Evolutionary conservation across 1,139 yeast genomes (phyloP), one percentile per base, ranked within the genome.

Genomic region (Candida gigantensis): DNA sequence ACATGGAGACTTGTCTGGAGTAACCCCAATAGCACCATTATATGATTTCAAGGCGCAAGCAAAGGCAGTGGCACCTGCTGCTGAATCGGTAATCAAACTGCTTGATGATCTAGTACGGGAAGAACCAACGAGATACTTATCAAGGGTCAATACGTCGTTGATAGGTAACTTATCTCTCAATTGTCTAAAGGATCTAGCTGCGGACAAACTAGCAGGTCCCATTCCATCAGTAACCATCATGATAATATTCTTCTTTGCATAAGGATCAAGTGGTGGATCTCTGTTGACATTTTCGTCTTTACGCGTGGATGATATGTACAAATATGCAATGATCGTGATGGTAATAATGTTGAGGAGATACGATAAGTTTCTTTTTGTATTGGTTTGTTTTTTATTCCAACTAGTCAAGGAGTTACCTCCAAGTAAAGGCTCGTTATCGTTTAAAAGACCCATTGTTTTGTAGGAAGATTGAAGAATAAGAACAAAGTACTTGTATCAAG

Each of bases 41-140:
- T 85, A 86, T 9, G 89, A 65, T 62, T 88, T 88, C 49, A 78
- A 51, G 6, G 80, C 90, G 55, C 95, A 84, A 1, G 94, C 70
- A 53, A 85, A 88, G 0, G 95, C 96, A 9, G 95, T 87, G 15
- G 96, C 96, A 12, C 96, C 96, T 3, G 96, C 96, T 8, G 96
- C 96, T 19, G 94, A 84, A 57, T 88, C 96, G 0, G 96, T 88
- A 43, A 88, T 74, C 46, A 84, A 66, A 1, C 92, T 83, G 41
- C 72, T 68, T 24, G 77, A 74, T 10, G 95, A 84, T 43, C 86
- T 69, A 1, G 96, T 88, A 47, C 95, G 74, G 5, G 92, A 81
- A 27, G 82, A 71, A 15, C 96, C 96, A 37, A 87, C 71, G 28
- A 86, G 62, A 53, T 79, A 77, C 39, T 75, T 62, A 56, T 88